Evolutionary conservation across 1,284 basidiomycete species (phyloP).

Genomic region (Cryptococcus sp.): DNA sequence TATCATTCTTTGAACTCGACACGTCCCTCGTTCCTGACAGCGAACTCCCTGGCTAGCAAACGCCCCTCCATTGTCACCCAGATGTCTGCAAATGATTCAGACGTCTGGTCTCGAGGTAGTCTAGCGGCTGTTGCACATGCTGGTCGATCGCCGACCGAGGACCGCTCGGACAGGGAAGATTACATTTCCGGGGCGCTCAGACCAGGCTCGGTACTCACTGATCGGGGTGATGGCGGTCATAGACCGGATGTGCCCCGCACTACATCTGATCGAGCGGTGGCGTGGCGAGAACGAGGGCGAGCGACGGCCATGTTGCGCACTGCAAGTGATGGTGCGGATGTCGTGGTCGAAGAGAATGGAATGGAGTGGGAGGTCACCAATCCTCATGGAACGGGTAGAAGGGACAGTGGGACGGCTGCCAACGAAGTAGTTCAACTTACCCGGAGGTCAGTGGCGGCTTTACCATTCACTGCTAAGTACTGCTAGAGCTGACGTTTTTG

Average conservation of each 20-base stretch:
- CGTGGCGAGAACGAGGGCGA: constrained; percentile 27
- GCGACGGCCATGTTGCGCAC: constrained; percentile 35
- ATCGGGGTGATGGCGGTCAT: not conserved
- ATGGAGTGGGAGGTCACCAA: constrained; percentile 44
- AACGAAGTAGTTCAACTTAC: constrained; percentile 8
- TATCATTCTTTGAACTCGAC: constrained; percentile 9
- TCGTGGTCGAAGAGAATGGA: constrained; percentile 32
- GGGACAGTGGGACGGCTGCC: constrained; percentile 11
- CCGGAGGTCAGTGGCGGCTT: constrained; percentile 22
- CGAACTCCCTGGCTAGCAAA: constrained; percentile 18
- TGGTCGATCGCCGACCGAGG: constrained; percentile 12
- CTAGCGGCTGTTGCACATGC: not conserved
- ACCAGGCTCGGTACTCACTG: no score
- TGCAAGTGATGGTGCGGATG: constrained; percentile 46
- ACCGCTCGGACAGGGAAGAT: constrained; percentile 13
- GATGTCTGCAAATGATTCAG: constrained; percentile 18
- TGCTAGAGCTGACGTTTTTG: not conserved
- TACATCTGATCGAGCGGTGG: constrained; percentile 25
- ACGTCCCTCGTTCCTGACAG: constrained; percentile 20
- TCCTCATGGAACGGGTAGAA: constrained; percentile 39
- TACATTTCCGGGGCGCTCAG: not conserved
- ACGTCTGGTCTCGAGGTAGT: constrained; percentile 16
- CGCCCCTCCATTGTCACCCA: constrained; percentile 35
- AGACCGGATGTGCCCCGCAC: constrained; percentile 7
- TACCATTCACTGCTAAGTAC: not conserved